phyloP scores from a whole-genome alignment of 805 yeast genomes.

The Yarrowia divulgata region DNA sequence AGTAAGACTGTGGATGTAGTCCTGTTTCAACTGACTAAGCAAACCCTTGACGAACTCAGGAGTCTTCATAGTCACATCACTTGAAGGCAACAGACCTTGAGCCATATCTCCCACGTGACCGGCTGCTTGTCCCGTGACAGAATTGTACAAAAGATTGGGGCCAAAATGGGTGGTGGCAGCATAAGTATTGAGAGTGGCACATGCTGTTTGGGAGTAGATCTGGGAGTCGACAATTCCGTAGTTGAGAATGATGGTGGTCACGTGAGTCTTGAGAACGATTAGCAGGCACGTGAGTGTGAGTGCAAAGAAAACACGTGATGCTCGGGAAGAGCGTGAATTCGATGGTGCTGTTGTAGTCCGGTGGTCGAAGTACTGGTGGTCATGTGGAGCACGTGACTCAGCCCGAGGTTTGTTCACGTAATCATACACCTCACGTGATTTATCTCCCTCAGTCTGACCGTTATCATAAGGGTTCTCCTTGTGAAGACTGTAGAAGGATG shows the following conservation, averaged over 20 bases:
- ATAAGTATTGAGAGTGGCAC: constrained; percentile 25
- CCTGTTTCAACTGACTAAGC: constrained; percentile 2
- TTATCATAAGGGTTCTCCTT: constrained; percentile 15
- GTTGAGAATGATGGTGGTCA: constrained; percentile 23
- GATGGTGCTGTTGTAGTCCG: not conserved
- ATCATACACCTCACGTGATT: no score
- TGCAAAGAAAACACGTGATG: not conserved
- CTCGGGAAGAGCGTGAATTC: not conserved
- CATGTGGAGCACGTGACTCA: constrained; percentile 8
- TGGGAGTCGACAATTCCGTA: constrained; percentile 12
- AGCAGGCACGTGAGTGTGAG: constrained; percentile 3
- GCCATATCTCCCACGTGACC: constrained; percentile 7
- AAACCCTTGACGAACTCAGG: not conserved
- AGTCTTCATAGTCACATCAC: not conserved
- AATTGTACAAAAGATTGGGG: constrained; percentile 17
- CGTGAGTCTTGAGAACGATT: constrained; percentile 17
- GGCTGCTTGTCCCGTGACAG: constrained; percentile 19
- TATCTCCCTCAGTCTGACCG: no score
- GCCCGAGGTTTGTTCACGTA: no score
- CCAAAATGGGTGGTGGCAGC: constrained; percentile 32
- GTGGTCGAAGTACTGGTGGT: no score
- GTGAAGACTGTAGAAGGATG: constrained; percentile 1
- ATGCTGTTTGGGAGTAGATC: constrained; percentile 25
- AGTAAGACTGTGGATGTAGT: not conserved
- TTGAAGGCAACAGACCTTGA: not conserved